These are phyloP conservation scores for Pseudoturritis turrita DNA, from an alignment of 345 rosid species.

Conservation along the genomic window DNA sequence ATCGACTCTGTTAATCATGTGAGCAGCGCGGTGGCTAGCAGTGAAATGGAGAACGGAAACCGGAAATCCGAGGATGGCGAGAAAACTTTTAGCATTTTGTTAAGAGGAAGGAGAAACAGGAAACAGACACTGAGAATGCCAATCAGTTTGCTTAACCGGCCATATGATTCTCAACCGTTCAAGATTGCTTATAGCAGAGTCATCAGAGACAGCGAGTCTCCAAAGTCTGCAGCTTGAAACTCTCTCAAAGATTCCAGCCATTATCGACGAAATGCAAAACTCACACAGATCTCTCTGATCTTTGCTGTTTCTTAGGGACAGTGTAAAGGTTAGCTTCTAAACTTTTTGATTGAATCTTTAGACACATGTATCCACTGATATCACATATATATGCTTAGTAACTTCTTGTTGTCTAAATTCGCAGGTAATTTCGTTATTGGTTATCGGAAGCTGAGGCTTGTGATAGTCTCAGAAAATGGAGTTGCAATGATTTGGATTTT, in stretches of 20 bases:
- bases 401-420: background rate
- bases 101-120: conserved; percentile 82
- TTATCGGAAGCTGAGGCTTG: conserved; percentile 18
- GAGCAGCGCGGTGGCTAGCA: conserved; percentile 26
- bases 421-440: conserved; percentile 21
- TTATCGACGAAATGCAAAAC: background rate
- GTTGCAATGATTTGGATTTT: conserved; percentile 11
- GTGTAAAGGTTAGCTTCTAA: conserved; percentile 25
- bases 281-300: conserved; percentile 12
- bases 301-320: conserved; percentile 20
- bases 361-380: background rate
- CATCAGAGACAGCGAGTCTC: conserved; percentile 71
- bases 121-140: conserved; percentile 95
- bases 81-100: conserved; percentile 82
- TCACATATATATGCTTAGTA: background rate
- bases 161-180: conserved; percentile 87
- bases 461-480: conserved; percentile 15
- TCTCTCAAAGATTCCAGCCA: background rate
- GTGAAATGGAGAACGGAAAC: conserved; percentile 40
- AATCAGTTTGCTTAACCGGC: conserved; percentile 78
- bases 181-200: conserved; percentile 73
- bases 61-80: conserved; percentile 46
- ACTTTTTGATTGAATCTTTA: background rate
- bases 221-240: conserved; percentile 41
- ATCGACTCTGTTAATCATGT: conserved; percentile 29